Percentiles rank a stretch among this genome's conserved stretches.
Conservation (phyloP, 2,329 filamentous ascomycete species). For the Alternaria viburni region DNA sequence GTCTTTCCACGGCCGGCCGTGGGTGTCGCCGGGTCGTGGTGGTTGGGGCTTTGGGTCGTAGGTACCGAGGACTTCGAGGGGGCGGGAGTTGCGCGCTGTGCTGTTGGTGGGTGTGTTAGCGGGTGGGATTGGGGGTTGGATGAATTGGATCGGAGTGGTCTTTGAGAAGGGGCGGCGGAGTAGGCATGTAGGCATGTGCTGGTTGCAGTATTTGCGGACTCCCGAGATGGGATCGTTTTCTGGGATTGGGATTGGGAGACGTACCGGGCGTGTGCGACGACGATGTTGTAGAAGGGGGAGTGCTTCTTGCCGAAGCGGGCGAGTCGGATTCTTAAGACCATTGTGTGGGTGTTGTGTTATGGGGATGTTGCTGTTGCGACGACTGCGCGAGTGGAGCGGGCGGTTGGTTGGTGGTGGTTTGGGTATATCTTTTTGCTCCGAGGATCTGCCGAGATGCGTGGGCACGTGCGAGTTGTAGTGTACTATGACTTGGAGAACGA, state of each 20-base stretch:
- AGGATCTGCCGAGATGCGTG: slow-evolving; percentile 15
- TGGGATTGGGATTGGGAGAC: slow-evolving; percentile 24
- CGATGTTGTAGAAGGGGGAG: slow-evolving; percentile 95
- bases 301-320: slow-evolving; percentile 91
- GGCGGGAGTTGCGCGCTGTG: slow-evolving; percentile 83
- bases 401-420: slow-evolving; percentile 7
- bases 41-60: slow-evolving; percentile 66
- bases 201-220: background rate
- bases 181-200: background rate
- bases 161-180: too few relatives aligned
- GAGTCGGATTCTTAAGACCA: slow-evolving; percentile 94
- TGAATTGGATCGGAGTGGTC: too few relatives aligned
- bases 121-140: too few relatives aligned
- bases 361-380: background rate
- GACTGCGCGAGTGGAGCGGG: background rate
- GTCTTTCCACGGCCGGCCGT: slow-evolving; percentile 80
- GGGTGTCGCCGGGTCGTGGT: slow-evolving; percentile 57
- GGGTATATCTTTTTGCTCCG: slow-evolving; percentile 21
- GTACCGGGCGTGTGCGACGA: slow-evolving; percentile 90
- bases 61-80: slow-evolving; percentile 85
- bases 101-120: slow-evolving; percentile 52
- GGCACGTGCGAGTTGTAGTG: slow-evolving; percentile 9
- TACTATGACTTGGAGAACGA: too few relatives aligned
- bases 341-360: slow-evolving; percentile 46
- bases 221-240: background rate